A percentile compares a stretch with the other conserved stretches of the same genome.
These are phyloP conservation scores for Purpureocillium takamizusanense DNA, from an alignment of 2,329 filamentous ascomycete species.

Conservation along the genomic window DNA sequence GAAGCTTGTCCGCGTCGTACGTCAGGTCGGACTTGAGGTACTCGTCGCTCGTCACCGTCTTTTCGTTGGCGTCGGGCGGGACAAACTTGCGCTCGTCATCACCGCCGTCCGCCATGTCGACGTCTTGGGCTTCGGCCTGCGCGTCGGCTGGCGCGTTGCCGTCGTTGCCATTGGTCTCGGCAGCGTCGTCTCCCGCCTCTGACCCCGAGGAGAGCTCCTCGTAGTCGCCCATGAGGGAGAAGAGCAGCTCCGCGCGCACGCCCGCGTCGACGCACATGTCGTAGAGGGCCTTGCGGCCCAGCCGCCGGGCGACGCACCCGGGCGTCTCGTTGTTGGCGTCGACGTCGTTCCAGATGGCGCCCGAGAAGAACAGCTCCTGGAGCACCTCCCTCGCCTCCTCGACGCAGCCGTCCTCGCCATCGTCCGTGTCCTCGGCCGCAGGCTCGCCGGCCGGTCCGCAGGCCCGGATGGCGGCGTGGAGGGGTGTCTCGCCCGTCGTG, in stretches of 20 bases:
- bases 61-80: slow-evolving; percentile 26
- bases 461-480: slow-evolving; percentile 83
- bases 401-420: slow-evolving; percentile 30
- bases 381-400: slow-evolving; percentile 60
- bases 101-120: slow-evolving; percentile 14
- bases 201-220: slow-evolving; percentile 56
- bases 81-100: slow-evolving; percentile 19
- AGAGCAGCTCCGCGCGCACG: slow-evolving; percentile 78
- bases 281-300: slow-evolving; percentile 67
- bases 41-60: slow-evolving; percentile 50
- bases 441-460: slow-evolving; percentile 38
- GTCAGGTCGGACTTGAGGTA: slow-evolving; percentile 61
- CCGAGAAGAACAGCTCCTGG: slow-evolving; percentile 70
- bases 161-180: slow-evolving; percentile 23
- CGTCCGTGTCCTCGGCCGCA: slow-evolving; percentile 2
- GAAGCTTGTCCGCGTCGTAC: slow-evolving; percentile 56
- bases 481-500: slow-evolving; percentile 74
- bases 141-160: slow-evolving; percentile 21
- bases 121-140: slow-evolving; percentile 13
- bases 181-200: slow-evolving; percentile 37
- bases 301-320: slow-evolving; percentile 68
- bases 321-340: slow-evolving; percentile 83
- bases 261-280: slow-evolving; percentile 80
- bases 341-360: slow-evolving; percentile 96
- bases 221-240: slow-evolving; percentile 76